These are phyloP conservation scores for Corymbia citriodora DNA, from an alignment of 441 rosid species.

Conservation along the genomic window DNA sequence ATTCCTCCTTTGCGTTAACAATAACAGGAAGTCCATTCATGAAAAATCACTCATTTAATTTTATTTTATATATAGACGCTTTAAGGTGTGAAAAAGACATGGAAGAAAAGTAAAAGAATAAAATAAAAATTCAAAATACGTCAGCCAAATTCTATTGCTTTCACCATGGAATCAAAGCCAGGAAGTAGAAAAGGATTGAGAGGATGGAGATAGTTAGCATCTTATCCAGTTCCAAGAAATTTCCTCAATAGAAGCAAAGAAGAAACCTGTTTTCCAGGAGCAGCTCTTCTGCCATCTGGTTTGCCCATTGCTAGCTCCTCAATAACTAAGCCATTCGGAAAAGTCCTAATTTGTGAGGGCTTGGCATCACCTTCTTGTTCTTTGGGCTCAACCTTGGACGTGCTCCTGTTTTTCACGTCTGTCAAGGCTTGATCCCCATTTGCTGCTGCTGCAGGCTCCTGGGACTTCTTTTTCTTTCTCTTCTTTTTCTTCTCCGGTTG, in stretches of 20 bases:
- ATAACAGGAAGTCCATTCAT: not conserved
- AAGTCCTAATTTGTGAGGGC: slow-evolving; percentile 60
- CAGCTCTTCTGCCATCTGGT: slow-evolving; percentile 85
- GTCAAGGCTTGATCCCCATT: slow-evolving; percentile 21
- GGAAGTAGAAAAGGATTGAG: not conserved
- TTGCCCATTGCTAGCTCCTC: slow-evolving; percentile 83
- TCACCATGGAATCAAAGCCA: not conserved
- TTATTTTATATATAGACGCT: not conserved
- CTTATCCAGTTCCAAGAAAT: not conserved
- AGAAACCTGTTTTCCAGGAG: slow-evolving; percentile 67
- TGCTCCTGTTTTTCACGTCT: slow-evolving; percentile 20
- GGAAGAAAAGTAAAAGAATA: not conserved
- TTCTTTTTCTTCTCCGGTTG: slow-evolving; percentile 52
- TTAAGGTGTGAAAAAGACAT: not conserved
- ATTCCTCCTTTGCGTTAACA: not conserved
- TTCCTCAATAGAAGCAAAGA: not conserved
- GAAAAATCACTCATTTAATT: not conserved
- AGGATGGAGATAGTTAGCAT: not conserved
- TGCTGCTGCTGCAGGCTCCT: slow-evolving; percentile 27
- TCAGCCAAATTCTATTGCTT: not conserved
- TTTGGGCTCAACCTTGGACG: slow-evolving; percentile 20
- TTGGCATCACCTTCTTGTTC: slow-evolving; percentile 28
- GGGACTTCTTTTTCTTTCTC: slow-evolving; percentile 38
- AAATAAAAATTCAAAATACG: not conserved
- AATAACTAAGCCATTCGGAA: slow-evolving; percentile 73